A percentile compares a stretch with the other conserved stretches of the same genome.
These are phyloP conservation scores for Saccharomycopsis vini DNA, from an alignment of 805 yeast species.

Conservation along the genomic window DNA sequence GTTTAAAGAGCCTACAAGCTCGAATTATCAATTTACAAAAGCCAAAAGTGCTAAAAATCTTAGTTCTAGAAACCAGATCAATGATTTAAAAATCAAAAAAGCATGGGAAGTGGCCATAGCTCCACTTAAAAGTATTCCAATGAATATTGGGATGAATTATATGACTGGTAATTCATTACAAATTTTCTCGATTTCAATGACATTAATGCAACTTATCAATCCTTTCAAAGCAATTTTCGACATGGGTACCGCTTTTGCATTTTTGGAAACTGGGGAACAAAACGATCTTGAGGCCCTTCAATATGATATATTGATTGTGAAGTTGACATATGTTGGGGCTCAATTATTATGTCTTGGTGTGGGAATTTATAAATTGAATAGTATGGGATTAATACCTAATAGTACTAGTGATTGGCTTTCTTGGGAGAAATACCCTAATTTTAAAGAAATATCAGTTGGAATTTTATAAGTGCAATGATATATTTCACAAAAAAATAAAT, in stretches of 20 bases:
- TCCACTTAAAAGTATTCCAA: slow-evolving; percentile 82
- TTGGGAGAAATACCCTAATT: slow-evolving; percentile 45
- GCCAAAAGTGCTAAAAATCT: background rate
- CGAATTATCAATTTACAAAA: slow-evolving; percentile 6
- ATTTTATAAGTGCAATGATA: no score
- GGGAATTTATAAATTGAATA: slow-evolving; percentile 77
- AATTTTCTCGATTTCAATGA: slow-evolving; percentile 84
- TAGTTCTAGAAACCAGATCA: slow-evolving; percentile 5
- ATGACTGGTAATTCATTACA: slow-evolving; percentile 90
- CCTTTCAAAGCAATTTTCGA: slow-evolving; percentile 66
- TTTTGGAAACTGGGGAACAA: slow-evolving; percentile 29
- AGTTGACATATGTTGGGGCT: slow-evolving; percentile 38
- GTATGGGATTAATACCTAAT: slow-evolving; percentile 88
- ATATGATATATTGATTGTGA: slow-evolving; percentile 28
- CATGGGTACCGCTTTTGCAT: slow-evolving; percentile 46
- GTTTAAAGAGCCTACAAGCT: slow-evolving; percentile 7
- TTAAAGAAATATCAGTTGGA: slow-evolving; percentile 10
- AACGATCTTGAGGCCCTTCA: slow-evolving; percentile 25
- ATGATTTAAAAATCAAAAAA: slow-evolving; percentile 41
- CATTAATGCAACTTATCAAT: slow-evolving; percentile 69
- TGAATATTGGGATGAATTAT: slow-evolving; percentile 84
- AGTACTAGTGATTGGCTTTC: slow-evolving; percentile 85
- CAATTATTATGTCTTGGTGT: slow-evolving; percentile 52
- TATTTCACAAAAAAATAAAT: no score
- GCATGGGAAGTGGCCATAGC: slow-evolving; percentile 82